Base-by-base conservation (phyloP, 768 basidiomycete genomes). In the Harrya chromipes region DNA sequence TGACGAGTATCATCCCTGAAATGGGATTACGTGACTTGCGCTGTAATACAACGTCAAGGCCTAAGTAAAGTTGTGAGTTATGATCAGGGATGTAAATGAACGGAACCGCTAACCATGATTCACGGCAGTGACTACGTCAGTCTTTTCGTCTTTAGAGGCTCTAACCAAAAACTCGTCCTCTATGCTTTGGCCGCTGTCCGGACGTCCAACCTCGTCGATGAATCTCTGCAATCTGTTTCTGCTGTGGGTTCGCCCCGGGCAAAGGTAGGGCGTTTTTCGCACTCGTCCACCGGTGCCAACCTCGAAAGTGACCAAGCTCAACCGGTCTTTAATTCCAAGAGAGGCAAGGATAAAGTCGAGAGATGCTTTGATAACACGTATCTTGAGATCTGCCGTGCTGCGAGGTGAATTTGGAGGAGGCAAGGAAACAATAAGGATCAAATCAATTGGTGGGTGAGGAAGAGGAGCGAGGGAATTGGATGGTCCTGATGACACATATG, bases 71-170 rank as follows among this genome's bases (percentile, higher is more conserved):
- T 45, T 33, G 24, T 21, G 43, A 43, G 44, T 19, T 35, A 20
- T 39, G 33, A 11, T 13, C 17, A 41, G 23, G 16, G 16, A 19
- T 3, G 46, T 31, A 29, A 23, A 33, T 9, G n/a, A 37, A 16
- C 14, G 27, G 8, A 13, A 36, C 39, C 26, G 52, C 73, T 43
- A 46, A 85, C 90, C 92, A 60, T 95, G 87, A 66, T 99, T 99
- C 49, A 97, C 91, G n/a, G 94, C 97, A 11, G 94, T 95, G 20
- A 98, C 93, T 16, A 99, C 95, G 67, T 97, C 95, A 23, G 91
- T 91, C 70, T 94, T 90, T 70, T 97, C 94, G 16, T 97, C 94
- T 63, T 86, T 86, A 50, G 82, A 82, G 13, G 83, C 83, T 52
- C 83, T 75, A 17, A 90, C 82, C 65, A 86, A 67, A 55, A 81